Base-by-base conservation (phyloP, 345 rosid genomes). In the Lepidium didymum region DNA sequence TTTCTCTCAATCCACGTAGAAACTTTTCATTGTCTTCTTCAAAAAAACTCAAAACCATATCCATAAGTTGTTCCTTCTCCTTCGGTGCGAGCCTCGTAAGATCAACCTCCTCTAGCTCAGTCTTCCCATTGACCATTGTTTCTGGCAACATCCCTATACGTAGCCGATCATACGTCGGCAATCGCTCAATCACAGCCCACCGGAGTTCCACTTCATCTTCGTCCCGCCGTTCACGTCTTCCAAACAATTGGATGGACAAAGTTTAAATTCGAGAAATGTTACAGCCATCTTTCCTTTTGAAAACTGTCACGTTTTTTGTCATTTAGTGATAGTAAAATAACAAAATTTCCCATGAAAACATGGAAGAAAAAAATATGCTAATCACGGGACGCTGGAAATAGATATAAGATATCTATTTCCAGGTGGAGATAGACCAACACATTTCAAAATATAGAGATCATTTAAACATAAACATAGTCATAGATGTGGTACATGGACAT, bases 141-240 rank as follows among this genome's bases (percentile, higher is more conserved):
- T 84, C 82, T 18, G 38, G 75, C 50, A 92, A 33, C 82, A 89
- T 43, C 45, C 95, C 89, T 64, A 79, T 92, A 50, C 86, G 73
- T 72, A 89, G 14, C 72, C 98, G 76, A 54, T 87, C 96, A 61
- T 56, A 85, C 6, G 98, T 92, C 13, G 98, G 96, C 7, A 92
- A 69, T 49, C 98, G 81, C 81, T 92, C 96, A 21, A 92, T 80
- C 6, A 95, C 98, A 0, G 96, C 96, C 98, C 98, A 89, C 69
- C 77, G 76, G 23, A 92, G 96, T 75, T 89, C 96, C 74, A 82
- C 84, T 68, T 87, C 92, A 10, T 89, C 96, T 15, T 86, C 80
- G 12, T 85, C 75, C 5, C 81, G 46, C 50, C 73, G 64, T 11
- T 67, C 68, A 46, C 85, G 83, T 35, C 76, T 57, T 68, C 34